Evolutionary conservation across 257 asterid genomes (phyloP), one percentile per base, ranked within the genome.

Genomic region (Eustoma russellianum): DNA sequence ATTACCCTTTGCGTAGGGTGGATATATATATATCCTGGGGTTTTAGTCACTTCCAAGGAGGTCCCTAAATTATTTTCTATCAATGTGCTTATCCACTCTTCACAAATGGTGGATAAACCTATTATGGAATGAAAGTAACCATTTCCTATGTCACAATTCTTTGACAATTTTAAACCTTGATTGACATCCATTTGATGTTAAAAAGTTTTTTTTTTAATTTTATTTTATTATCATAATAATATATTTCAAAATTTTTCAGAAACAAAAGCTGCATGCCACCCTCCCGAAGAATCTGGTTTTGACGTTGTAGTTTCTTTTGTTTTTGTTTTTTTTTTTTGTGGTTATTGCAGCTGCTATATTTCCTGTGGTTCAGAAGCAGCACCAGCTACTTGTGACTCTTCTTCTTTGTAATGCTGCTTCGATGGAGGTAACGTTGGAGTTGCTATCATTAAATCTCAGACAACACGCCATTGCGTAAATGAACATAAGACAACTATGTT

Each of bases 361-460:
- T 66, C 95, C 97, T 15, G 97, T 89, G 70, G 95, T 89, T 66
- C 82, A 86, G 85, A 90, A 90, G 80, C 97, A 90, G 74, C 97
- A 90, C 65, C 97, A 86, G 79, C 96, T 90, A 73, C 97, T 90
- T 47, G 97, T 90, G 66, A 90, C 97, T 13, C 72, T 90, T 74
- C 94, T 90, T 60, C 73, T 90, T 47, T 90, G 95, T 62, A 90
- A 90, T 64, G 95, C 97, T 69, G 93, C 78, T 65, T 14, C 97
- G 16, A 90, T 90, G 97, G 97, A 90, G 97, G 97, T 90, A 74
- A 65, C 46, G 34, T 45, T 46, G 60, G 49, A 56, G 60, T 55
- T 6, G 24, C 48, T 34, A 18, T 24, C 0, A 0, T 24, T 1
- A 24, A 24, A 2, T 24, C 30, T 24, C 30, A 24, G 30, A 24